These are phyloP conservation scores for Maudiozyma saulgeensis DNA, from an alignment of 805 yeast species.

Conservation along the genomic window DNA sequence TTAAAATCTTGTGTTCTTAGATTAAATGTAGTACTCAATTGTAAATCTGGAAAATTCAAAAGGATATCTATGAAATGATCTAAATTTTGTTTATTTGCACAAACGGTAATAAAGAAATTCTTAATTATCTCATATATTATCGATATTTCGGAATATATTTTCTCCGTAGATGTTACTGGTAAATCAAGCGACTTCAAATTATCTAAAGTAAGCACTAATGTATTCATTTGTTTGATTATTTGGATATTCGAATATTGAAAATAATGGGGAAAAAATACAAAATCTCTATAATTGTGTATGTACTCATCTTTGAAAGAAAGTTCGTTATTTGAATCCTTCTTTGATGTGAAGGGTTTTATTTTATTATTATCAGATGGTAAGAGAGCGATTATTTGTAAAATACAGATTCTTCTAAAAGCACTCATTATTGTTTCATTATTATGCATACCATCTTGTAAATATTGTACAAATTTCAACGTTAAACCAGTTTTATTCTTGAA, in stretches of 20 bases:
- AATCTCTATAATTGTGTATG: constrained; percentile 23
- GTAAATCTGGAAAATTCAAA: constrained; percentile 16
- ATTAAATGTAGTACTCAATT: constrained; percentile 6
- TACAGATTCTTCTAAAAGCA: constrained; percentile 25
- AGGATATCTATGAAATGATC: constrained; percentile 16
- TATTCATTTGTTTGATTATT: constrained; percentile 8
- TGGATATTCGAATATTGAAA: constrained; percentile 15
- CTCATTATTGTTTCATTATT: constrained; percentile 21
- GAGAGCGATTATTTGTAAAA: constrained; percentile 27
- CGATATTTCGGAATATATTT: constrained; percentile 5
- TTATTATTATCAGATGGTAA: constrained; percentile 2
- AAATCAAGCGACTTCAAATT: constrained; percentile 6
- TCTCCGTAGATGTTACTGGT: constrained; percentile 1
- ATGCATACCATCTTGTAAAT: constrained; percentile 18
- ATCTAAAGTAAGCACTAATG: constrained; percentile 14
- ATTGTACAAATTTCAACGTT: constrained; percentile 12
- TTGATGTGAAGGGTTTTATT: constrained; percentile 5
- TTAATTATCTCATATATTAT: constrained; percentile 6
- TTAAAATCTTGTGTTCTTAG: constrained; percentile 19
- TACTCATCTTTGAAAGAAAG: constrained; percentile 27
- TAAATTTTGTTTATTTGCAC: constrained; percentile 10
- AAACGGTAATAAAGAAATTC: constrained; percentile 7
- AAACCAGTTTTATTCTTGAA: constrained; percentile 2
- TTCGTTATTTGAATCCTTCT: constrained; percentile 1
- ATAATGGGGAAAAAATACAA: constrained; percentile 27